phyloP scores from a whole-genome alignment of 1,139 yeast genomes.

The Lodderomyces theae region DNA sequence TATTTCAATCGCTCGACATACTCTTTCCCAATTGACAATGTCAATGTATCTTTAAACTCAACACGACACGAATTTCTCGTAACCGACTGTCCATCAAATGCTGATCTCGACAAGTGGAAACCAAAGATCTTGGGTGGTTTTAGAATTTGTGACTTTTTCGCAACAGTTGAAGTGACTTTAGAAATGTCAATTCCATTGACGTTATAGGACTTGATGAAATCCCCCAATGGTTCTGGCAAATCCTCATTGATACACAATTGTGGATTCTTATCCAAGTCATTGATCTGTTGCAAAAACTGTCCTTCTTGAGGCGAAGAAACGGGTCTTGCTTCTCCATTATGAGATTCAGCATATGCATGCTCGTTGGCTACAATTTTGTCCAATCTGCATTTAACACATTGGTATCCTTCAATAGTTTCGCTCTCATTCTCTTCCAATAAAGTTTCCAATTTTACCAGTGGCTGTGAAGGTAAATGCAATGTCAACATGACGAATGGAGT shows the following conservation, averaged over 20 bases:
- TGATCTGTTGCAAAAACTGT: slow-evolving; percentile 25
- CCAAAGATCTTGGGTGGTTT: slow-evolving; percentile 70
- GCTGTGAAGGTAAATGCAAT: slow-evolving; percentile 66
- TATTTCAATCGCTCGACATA: slow-evolving; percentile 39
- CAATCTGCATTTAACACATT: slow-evolving; percentile 70
- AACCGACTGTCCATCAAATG: slow-evolving; percentile 67
- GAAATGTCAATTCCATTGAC: slow-evolving; percentile 44
- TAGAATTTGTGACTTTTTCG: slow-evolving; percentile 58
- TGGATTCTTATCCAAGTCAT: slow-evolving; percentile 26
- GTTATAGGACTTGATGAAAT: slow-evolving; percentile 46
- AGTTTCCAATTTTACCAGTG: slow-evolving; percentile 46
- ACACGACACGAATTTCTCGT: slow-evolving; percentile 78
- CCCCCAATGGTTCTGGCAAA: slow-evolving; percentile 41
- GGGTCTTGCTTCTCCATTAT: slow-evolving; percentile 14
- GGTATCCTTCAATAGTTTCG: slow-evolving; percentile 77
- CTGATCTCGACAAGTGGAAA: slow-evolving; percentile 79
- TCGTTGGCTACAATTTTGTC: slow-evolving; percentile 42
- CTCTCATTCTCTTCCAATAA: slow-evolving; percentile 58
- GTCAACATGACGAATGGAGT: slow-evolving; percentile 73
- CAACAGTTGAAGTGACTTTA: slow-evolving; percentile 58
- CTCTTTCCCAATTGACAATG: slow-evolving; percentile 48
- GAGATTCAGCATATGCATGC: slow-evolving; percentile 1
- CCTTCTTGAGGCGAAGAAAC: slow-evolving; percentile 18
- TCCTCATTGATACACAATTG: slow-evolving; percentile 61
- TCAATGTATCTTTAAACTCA: slow-evolving; percentile 55